phyloP scores from a whole-genome alignment of 768 basidiomycete genomes.

The Mycena galericulata region DNA sequence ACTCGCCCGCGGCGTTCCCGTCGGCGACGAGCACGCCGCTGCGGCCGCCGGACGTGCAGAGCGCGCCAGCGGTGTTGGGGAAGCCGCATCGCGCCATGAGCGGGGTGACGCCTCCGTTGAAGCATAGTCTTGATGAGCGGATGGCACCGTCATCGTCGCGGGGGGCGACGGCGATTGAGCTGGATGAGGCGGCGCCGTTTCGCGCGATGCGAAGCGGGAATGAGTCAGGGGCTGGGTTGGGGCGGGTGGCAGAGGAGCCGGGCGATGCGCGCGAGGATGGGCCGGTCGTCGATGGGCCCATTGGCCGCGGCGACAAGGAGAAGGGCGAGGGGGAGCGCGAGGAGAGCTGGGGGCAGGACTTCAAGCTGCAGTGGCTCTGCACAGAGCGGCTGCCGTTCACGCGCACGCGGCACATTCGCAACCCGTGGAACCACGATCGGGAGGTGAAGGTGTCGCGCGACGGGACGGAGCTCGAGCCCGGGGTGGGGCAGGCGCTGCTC shows the following conservation, averaged over 20 bases:
- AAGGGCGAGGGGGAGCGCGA: conserved; percentile 38
- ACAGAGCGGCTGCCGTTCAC: conserved; percentile 79
- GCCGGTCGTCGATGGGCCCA: neutral
- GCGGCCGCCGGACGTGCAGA: conserved; percentile 38
- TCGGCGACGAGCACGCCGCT: conserved; percentile 24
- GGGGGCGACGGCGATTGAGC: conserved; percentile 41
- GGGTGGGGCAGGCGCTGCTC: conserved; percentile 72
- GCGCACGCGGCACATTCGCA: conserved; percentile 83
- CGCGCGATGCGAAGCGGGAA: conserved; percentile 25
- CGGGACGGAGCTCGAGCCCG: conserved; percentile 93
- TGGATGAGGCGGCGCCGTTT: conserved; percentile 47
- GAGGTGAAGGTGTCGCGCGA: conserved; percentile 88
- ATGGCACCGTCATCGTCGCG: neutral
- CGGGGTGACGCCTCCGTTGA: conserved; percentile 38
- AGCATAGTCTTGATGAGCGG: conserved; percentile 48
- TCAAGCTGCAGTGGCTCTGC: conserved; percentile 86
- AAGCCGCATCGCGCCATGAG: conserved; percentile 48
- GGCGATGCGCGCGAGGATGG: neutral
- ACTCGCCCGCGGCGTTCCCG: conserved; percentile 5
- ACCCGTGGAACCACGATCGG: conserved; percentile 92
- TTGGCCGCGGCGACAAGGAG: neutral
- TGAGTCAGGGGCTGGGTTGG: too few relatives aligned
- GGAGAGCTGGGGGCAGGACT: conserved; percentile 78
- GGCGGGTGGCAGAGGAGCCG: neutral
- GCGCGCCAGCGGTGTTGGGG: conserved; percentile 69